phyloP scores from a whole-genome alignment of 2,329 filamentous ascomycete species.

The Phoma sp. region DNA sequence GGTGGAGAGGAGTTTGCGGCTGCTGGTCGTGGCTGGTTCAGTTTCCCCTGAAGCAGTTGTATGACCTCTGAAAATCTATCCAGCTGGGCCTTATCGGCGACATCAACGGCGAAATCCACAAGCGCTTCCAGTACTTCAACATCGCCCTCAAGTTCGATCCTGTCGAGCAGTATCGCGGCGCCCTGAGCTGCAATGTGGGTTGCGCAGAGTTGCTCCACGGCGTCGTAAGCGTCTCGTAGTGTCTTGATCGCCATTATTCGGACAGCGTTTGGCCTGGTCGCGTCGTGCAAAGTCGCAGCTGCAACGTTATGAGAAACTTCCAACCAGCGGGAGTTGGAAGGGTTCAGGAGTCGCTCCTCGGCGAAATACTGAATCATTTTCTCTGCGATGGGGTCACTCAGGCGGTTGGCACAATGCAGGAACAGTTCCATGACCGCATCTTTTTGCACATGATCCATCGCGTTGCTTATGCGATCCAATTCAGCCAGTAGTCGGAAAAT shows the following conservation, averaged over 20 bases:
- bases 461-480: conserved; percentile 37
- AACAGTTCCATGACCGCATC: conserved; percentile 73
- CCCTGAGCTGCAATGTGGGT: conserved; percentile 64
- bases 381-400: conserved; percentile 69
- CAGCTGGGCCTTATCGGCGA: conserved; percentile 66
- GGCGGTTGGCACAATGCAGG: conserved; percentile 63
- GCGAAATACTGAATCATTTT: conserved; percentile 71
- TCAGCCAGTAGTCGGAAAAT: conserved; percentile 38
- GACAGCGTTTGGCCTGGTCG: conserved; percentile 65
- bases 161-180: conserved; percentile 66
- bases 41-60: conserved; percentile 52
- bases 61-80: conserved; percentile 60
- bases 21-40: conserved; percentile 30
- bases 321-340: conserved; percentile 73
- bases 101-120: conserved; percentile 68
- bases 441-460: conserved; percentile 65
- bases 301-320: conserved; percentile 67
- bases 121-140: conserved; percentile 68
- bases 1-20: conserved; percentile 25
- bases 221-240: conserved; percentile 59
- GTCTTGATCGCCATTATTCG: conserved; percentile 68
- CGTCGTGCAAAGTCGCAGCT: conserved; percentile 68
- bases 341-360: conserved; percentile 73
- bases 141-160: conserved; percentile 69
- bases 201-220: conserved; percentile 63